Evolutionary conservation across 176 grass and related monocot species (phyloP), one percentile per base, ranked within the genome.

Genomic region (Elaeis guineensis): DNA sequence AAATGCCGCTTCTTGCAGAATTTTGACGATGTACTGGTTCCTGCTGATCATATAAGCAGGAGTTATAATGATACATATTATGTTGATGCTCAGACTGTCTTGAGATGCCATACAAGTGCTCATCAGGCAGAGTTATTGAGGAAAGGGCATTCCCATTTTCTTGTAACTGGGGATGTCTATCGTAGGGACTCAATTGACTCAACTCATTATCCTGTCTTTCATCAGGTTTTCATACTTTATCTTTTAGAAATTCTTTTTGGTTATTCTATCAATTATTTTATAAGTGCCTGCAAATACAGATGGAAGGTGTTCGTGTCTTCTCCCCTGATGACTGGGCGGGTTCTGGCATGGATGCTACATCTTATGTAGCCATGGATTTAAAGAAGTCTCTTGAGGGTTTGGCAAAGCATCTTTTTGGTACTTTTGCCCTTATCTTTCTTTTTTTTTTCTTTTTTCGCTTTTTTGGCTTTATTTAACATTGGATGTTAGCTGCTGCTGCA

Each of bases 51-150:
- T 72, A 74, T 95, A 24, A 95, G 90, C 54, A 74, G 90, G 77
- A 95, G 86, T 71, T 95, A 95, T 74, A 90, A 95, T 73, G 90
- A 95, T 49, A 95, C 90, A 17, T 95, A 95, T 61, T 95, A 95
- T 74, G 86, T 95, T 64, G 78, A 90, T 26, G 56, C 61, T 6
- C 19, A 50, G 14, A 63, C 61, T 2, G 61, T 63, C 61, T 50
- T 63, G 20, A 63, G 61, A 19, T 63, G 61, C 28, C 90, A 95
- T 63, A 95, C 90, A 50, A 90, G 86, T 18, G 90, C 90, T 69
- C 93, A 97, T 82, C 87, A 97, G 79, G 87, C 93, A 63, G 93
- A 91, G 72, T 69, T 97, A 21, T 65, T 97, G 58, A 84, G 81
- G 78, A 77, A 85, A 74, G 93, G 93, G 18, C 87, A 85, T 71